Percentiles rank a stretch among this genome's conserved stretches.
These are phyloP conservation scores for Tolypocladium amazonense DNA, from an alignment of 2,329 filamentous ascomycete species.

Conservation along the genomic window DNA sequence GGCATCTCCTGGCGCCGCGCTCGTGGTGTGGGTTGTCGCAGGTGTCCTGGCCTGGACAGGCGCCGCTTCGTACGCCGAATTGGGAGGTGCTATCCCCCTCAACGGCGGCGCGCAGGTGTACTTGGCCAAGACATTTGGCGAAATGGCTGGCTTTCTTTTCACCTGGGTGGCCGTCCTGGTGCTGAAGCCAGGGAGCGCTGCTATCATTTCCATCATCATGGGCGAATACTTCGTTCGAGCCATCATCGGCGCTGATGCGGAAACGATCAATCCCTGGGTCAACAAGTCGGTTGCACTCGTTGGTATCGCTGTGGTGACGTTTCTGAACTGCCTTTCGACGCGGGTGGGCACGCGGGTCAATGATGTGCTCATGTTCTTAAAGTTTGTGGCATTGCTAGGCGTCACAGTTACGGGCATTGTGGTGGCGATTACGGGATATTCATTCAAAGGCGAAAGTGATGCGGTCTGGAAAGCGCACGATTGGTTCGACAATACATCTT, in stretches of 20 bases:
- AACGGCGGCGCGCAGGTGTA: constrained; percentile 95
- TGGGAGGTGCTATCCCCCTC: constrained; percentile 88
- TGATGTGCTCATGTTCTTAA: constrained; percentile 93
- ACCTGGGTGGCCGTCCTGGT: constrained; percentile 94
- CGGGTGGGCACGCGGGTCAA: constrained; percentile 77
- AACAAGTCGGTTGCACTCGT: constrained; percentile 78
- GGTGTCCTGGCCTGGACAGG: constrained; percentile 95
- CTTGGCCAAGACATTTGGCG: constrained; percentile 90
- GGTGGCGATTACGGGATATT: constrained; percentile 77
- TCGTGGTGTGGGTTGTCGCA: constrained; percentile 86
- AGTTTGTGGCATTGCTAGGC: constrained; percentile 80
- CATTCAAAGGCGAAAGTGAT: constrained; percentile 64
- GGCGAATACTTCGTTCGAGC: constrained; percentile 93
- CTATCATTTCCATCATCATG: constrained; percentile 96
- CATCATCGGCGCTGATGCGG: constrained; percentile 74
- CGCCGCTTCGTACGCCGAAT: constrained; percentile 86
- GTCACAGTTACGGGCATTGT: constrained; percentile 83
- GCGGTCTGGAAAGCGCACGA: constrained; percentile 75
- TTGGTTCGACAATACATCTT: constrained; percentile 83
- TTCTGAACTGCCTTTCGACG: constrained; percentile 86
- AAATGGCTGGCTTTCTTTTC: constrained; percentile 86
- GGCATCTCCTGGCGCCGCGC: constrained; percentile 78
- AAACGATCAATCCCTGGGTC: constrained; percentile 73
- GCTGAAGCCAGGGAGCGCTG: constrained; percentile 83
- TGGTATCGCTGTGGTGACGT: constrained; percentile 66